phyloP scores from a whole-genome alignment of 2,329 filamentous ascomycete genomes.

The Phaeophleospora eucalypticola region DNA sequence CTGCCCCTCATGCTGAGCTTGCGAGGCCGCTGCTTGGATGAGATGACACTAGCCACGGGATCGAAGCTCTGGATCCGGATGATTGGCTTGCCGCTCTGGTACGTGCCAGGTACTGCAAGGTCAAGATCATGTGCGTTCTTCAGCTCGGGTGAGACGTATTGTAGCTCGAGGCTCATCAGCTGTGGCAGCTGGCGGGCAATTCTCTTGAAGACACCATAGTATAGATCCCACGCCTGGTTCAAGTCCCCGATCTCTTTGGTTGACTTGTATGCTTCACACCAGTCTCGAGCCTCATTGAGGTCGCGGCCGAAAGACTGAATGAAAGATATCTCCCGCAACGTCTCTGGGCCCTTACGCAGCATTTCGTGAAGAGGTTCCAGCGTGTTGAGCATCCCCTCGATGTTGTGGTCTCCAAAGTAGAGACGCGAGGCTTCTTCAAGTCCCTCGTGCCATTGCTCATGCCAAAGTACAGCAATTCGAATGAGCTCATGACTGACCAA shows the following conservation, averaged over 20 bases:
- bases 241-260: constrained; percentile 90
- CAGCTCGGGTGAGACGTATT: constrained; percentile 94
- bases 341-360: constrained; percentile 86
- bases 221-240: constrained; percentile 98
- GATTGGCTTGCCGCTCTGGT: constrained; percentile 73
- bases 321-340: constrained; percentile 92
- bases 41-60: constrained; percentile 83
- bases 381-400: constrained; percentile 93
- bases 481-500: constrained; percentile 95
- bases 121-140: constrained; percentile 81
- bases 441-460: constrained; percentile 98
- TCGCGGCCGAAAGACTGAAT: constrained; percentile 96
- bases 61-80: constrained; percentile 88
- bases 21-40: constrained; percentile 91
- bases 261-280: constrained; percentile 86
- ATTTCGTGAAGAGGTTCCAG: constrained; percentile 87
- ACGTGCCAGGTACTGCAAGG: constrained; percentile 92
- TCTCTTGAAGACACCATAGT: constrained; percentile 96
- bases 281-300: constrained; percentile 88
- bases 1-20: constrained; percentile 85
- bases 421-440: constrained; percentile 92
- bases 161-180: constrained; percentile 84
- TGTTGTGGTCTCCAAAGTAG: constrained; percentile 97
- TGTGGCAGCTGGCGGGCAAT: constrained; percentile 92
- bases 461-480: constrained; percentile 93